Percentiles rank a stretch among this genome's conserved stretches.
Conservation (phyloP, 257 asterid species). For the Schizonepeta tenuifolia region DNA sequence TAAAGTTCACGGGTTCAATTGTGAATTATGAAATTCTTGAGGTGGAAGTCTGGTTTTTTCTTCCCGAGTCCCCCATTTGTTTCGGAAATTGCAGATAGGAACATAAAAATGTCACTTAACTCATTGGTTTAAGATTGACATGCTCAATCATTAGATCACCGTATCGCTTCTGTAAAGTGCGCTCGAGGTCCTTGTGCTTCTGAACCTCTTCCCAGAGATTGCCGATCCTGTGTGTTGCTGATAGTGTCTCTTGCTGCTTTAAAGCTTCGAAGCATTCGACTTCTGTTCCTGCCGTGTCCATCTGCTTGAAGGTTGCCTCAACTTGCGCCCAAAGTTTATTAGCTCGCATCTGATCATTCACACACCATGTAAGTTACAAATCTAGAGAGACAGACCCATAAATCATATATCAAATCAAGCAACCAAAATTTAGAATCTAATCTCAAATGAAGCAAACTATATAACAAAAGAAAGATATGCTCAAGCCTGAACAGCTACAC, state of each 20-base stretch:
- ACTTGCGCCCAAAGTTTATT: conserved; percentile 79
- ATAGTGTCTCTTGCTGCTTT: conserved; percentile 78
- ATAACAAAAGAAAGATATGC: not conserved
- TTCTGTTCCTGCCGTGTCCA: conserved; percentile 91
- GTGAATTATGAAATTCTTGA: conserved; percentile 10
- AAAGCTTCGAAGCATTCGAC: conserved; percentile 82
- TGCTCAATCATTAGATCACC: conserved; percentile 66
- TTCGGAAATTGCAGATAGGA: not conserved
- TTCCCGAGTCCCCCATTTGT: not conserved
- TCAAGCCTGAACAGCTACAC: no score
- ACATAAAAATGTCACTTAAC: not conserved
- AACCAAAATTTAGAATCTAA: not conserved
- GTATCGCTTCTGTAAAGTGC: conserved; percentile 64
- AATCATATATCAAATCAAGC: not conserved
- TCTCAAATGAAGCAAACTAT: not conserved
- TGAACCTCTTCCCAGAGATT: conserved; percentile 97
- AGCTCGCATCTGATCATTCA: conserved; percentile 61
- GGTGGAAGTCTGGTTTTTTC: not conserved
- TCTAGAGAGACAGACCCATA: not conserved
- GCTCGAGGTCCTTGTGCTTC: conserved; percentile 95
- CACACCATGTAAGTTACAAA: not conserved
- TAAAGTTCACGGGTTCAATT: not conserved
- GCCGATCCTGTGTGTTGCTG: conserved; percentile 79
- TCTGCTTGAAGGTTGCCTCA: conserved; percentile 76
- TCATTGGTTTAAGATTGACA: not conserved